Percentiles rank a stretch among this genome's conserved stretches.
Evolutionary conservation across 2,329 filamentous ascomycete genomes (phyloP).

Genomic region (Penicillium crustosum): DNA sequence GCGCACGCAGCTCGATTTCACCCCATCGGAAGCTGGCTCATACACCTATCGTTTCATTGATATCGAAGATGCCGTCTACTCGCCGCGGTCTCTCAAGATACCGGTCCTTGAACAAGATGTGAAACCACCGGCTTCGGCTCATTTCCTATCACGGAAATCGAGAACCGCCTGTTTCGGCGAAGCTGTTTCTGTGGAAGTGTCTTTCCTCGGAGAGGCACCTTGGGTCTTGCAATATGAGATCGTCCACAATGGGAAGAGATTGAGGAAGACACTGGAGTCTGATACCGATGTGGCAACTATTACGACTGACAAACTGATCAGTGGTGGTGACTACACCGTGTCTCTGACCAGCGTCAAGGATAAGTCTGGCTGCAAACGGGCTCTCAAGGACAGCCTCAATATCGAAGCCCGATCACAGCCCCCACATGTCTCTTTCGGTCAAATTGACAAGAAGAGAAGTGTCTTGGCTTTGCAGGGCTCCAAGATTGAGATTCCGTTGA

Average conservation of each 20-base stretch:
- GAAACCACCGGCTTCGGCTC: conserved; percentile 83
- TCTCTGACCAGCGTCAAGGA: conserved; percentile 85
- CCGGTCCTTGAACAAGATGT: conserved; percentile 81
- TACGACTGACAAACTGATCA: conserved; percentile 68
- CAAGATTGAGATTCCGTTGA: conserved; percentile 72
- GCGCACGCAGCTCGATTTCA: conserved; percentile 79
- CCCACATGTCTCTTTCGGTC: conserved; percentile 81
- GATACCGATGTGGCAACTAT: conserved; percentile 66
- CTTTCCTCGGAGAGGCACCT: conserved; percentile 77
- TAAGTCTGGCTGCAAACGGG: conserved; percentile 79
- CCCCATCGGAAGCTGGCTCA: conserved; percentile 75
- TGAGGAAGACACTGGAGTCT: conserved; percentile 66
- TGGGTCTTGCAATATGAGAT: conserved; percentile 92
- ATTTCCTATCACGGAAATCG: conserved; percentile 58
- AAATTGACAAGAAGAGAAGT: conserved; percentile 75
- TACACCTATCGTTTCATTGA: conserved; percentile 84
- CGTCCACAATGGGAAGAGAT: conserved; percentile 82
- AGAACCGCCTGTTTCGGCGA: conserved; percentile 79
- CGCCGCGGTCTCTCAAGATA: conserved; percentile 60
- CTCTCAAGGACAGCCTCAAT: conserved; percentile 79
- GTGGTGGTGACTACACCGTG: conserved; percentile 87
- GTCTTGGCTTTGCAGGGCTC: conserved; percentile 76
- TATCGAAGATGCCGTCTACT: conserved; percentile 81
- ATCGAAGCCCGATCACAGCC: conserved; percentile 85
- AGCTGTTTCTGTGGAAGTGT: conserved; percentile 70